Base-by-base conservation (phyloP, 1,284 basidiomycete species). In the Trametes versicolor region DNA sequence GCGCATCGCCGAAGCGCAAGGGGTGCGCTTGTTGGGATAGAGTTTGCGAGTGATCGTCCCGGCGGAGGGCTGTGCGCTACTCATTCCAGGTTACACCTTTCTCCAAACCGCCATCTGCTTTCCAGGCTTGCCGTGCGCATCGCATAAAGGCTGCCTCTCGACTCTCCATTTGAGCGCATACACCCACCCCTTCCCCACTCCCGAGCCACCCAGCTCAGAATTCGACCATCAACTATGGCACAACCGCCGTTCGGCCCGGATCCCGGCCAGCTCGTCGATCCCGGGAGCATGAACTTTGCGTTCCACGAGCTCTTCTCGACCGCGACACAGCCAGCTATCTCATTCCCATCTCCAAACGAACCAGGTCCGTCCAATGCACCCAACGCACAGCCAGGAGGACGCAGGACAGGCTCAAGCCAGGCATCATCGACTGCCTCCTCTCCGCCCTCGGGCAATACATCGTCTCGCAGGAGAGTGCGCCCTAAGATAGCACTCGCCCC, bases 401-500 rank as follows among this genome's bases (percentile, higher is more conserved):
- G n/a, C n/a, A n/a, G n/a, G n/a, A 21, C 39, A 54, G 21, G 23
- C 12, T 53, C 47, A 17, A 58, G 37, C 34, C 43, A 27, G 36
- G 29, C 60, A 0, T 65, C 60, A 4, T 51, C 66, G 12, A n/a
- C 39, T 13, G 52, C 61, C 17, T 59, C 63, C 39, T 36, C 60
- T 25, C 52, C 59, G 15, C 19, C 62, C 4, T 41, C 55, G n/a
- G 32, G 32, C 19, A 13, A 57, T 17, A 37, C 45, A 0, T 55
- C 60, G 4, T 25, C 49, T 4, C 65, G 68, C 43, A 69, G 65
- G 54, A 52, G 65, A 27, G 43, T 63, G 3, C 88, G 86, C 65
- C 80, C 81, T 19, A 84, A 74, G 57, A 87, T 91, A 55, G 83
- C 84, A 43, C 68, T 70, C 39, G 68, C 68, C 2, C 68, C 68